These are phyloP conservation scores for Pezicula radicicola DNA, from an alignment of 2,329 filamentous ascomycete species.

Conservation along the genomic window DNA sequence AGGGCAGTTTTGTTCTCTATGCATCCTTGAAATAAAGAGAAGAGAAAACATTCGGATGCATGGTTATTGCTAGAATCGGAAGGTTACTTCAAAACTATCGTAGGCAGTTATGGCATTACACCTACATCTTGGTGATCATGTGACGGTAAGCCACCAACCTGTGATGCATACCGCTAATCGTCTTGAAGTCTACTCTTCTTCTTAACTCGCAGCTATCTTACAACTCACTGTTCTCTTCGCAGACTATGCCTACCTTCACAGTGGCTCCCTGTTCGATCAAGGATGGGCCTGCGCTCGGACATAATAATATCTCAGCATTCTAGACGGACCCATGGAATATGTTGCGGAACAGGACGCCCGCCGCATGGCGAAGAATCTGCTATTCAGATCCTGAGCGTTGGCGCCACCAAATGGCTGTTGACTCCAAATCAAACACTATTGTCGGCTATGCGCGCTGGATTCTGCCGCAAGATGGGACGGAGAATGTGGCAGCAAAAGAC, in stretches of 20 bases:
- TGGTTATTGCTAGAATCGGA: too few species aligned
- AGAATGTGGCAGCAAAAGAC: background rate
- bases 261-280: constrained; percentile 16
- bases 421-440: constrained; percentile 14
- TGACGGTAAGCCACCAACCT: too few species aligned
- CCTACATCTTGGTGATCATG: too few species aligned
- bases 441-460: constrained; percentile 21
- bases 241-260: background rate
- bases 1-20: too few species aligned
- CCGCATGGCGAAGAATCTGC: background rate
- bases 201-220: too few species aligned
- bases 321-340: constrained; percentile 25
- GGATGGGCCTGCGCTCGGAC: constrained; percentile 16
- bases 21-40: too few species aligned
- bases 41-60: too few species aligned
- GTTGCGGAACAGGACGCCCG: background rate
- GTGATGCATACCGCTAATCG: too few species aligned
- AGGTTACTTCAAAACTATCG: too few species aligned
- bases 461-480: constrained; percentile 5
- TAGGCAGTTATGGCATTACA: too few species aligned
- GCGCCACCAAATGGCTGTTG: constrained; percentile 21
- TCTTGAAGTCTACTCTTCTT: too few species aligned
- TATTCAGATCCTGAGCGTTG: constrained; percentile 9
- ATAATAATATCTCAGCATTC: constrained; percentile 25
- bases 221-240: too few species aligned